Percentiles rank a stretch among this genome's conserved stretches.
Evolutionary conservation across 306 rosid genomes (phyloP).

Genomic region (Fragaria ananassa): DNA sequence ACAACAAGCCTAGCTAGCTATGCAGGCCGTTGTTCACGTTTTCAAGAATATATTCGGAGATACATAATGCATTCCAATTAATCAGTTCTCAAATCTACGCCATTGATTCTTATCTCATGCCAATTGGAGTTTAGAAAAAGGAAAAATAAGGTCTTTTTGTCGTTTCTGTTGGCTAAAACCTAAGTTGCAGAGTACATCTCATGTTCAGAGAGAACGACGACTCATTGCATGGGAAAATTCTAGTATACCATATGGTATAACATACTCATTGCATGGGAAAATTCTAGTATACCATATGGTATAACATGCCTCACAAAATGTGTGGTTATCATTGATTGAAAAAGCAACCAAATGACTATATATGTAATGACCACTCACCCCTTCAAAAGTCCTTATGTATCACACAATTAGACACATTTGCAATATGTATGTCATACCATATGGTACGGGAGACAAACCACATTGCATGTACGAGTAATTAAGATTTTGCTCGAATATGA

Average conservation of each 20-base stretch:
- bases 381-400: too few species aligned
- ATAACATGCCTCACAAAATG: too few species aligned
- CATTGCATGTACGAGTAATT: not conserved
- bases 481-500: not conserved
- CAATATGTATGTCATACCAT: too few species aligned
- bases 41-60: not conserved
- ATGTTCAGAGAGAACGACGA: not conserved
- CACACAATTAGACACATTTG: too few species aligned
- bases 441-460: too few species aligned
- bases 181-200: not conserved
- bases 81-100: not conserved
- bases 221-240: not conserved
- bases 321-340: too few species aligned
- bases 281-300: too few species aligned
- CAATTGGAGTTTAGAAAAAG: not conserved
- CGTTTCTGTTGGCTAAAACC: not conserved
- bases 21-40: slow-evolving; percentile 8
- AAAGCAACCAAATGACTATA: too few species aligned
- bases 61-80: not conserved
- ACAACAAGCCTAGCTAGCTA: not conserved
- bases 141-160: not conserved
- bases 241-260: too few species aligned
- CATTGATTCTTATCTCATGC: not conserved
- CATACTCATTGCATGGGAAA: not conserved
- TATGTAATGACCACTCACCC: too few species aligned